Conservation (phyloP, 2,329 filamentous ascomycete species). For the Aspergillus spinulosporus region DNA sequence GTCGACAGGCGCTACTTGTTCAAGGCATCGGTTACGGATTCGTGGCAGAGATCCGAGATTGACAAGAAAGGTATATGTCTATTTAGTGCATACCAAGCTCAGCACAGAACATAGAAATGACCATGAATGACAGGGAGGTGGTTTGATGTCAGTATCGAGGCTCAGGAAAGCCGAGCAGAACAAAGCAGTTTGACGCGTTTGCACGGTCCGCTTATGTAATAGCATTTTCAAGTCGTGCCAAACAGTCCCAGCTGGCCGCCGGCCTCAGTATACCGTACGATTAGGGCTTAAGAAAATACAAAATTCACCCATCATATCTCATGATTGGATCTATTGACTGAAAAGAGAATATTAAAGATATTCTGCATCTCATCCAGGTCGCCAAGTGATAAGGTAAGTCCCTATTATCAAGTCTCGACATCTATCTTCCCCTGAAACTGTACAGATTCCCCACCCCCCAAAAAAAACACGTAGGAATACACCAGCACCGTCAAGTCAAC, state of each 20-base stretch:
- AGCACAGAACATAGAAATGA: background rate
- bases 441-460: too few relatives aligned
- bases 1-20: constrained; percentile 8
- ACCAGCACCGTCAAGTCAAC: too few relatives aligned
- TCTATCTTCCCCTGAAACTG: too few relatives aligned
- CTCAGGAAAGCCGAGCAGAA: background rate
- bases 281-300: background rate
- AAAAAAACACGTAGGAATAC: too few relatives aligned
- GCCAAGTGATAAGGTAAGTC: too few relatives aligned
- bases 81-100: background rate
- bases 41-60: background rate
- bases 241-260: too few relatives aligned
- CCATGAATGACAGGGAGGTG: background rate
- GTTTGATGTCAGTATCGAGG: background rate
- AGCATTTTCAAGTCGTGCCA: background rate
- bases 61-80: background rate
- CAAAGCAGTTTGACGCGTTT: background rate
- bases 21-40: constrained; percentile 17
- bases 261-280: background rate
- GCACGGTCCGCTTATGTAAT: background rate
- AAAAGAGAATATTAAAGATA: too few relatives aligned
- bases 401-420: too few relatives aligned
- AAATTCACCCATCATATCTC: background rate
- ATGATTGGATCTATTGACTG: too few relatives aligned
- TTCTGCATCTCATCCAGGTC: too few relatives aligned